Conservation (phyloP, 176 grass and related monocot genomes). For the Neostapfia colusana region DNA sequence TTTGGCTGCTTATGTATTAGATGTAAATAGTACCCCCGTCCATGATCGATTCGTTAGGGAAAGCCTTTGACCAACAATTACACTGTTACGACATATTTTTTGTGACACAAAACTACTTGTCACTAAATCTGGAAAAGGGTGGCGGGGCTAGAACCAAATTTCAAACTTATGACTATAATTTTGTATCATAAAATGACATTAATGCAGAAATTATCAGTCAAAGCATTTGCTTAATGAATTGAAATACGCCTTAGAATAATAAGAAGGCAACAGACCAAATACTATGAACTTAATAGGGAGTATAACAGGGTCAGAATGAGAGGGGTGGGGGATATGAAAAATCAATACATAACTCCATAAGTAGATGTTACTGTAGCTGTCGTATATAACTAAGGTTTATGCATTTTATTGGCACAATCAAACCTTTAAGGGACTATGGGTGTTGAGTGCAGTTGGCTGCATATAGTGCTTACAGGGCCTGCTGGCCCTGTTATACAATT, state of each 20-base stretch:
- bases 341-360: neutral
- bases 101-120: neutral
- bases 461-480: no score
- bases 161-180: no score
- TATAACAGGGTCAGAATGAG: neutral
- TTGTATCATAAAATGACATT: no score
- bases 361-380: neutral
- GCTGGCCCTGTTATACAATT: no score
- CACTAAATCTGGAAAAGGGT: no score
- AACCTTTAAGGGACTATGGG: neutral
- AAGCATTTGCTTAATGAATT: no score
- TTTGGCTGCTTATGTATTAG: neutral
- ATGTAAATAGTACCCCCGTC: neutral
- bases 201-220: no score
- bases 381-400: neutral
- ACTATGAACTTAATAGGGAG: neutral
- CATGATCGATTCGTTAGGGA: neutral
- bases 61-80: neutral
- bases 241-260: no score
- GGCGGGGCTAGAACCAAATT: no score
- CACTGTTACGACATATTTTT: no score
- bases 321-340: neutral
- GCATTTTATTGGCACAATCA: neutral
- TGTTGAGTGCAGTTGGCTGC: no score
- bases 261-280: conserved; percentile 1